Conservation (phyloP, 2,329 filamentous ascomycete genomes). For the Lecanicillium sp. region DNA sequence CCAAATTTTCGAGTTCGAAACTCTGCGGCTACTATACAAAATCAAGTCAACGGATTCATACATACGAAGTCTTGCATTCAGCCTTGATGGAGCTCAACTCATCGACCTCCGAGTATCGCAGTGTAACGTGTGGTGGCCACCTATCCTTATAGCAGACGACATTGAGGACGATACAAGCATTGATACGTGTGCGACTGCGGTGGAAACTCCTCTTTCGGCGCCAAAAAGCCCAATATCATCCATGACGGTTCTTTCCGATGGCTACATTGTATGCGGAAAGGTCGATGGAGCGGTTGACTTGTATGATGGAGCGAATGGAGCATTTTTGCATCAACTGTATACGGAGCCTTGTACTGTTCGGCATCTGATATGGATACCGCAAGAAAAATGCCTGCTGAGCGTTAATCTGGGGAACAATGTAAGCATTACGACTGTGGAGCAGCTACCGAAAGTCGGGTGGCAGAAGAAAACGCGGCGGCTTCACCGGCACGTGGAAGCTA, state of each 20-base stretch:
- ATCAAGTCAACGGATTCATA: conserved; percentile 16
- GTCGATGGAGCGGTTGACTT: conserved; percentile 25
- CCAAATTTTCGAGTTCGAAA: conserved; percentile 21
- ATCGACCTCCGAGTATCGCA: conserved; percentile 25
- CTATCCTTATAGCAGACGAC: conserved; percentile 16
- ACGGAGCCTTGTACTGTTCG: not conserved
- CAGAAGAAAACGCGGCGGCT: too few relatives aligned
- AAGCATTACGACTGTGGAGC: too few relatives aligned
- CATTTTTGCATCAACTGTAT: not conserved
- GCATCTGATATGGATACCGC: not conserved
- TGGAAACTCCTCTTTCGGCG: conserved; percentile 15
- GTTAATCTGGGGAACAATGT: too few relatives aligned
- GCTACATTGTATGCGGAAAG: conserved; percentile 26
- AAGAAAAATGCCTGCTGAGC: too few relatives aligned
- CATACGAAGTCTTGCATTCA: conserved; percentile 24
- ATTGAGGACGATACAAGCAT: conserved; percentile 19
- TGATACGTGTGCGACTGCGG: conserved; percentile 12
- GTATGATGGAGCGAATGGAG: conserved; percentile 13
- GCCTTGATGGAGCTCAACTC: conserved; percentile 22
- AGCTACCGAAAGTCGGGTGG: too few relatives aligned
- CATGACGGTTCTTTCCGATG: conserved; percentile 15
- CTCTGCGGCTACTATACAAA: conserved; percentile 19
- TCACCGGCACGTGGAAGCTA: too few relatives aligned
- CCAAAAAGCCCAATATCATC: conserved; percentile 20
- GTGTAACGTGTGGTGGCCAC: conserved; percentile 29